Evolutionary conservation across 352 stramenopile species (phyloP).

Genomic region (Globisporangium lucens): DNA sequence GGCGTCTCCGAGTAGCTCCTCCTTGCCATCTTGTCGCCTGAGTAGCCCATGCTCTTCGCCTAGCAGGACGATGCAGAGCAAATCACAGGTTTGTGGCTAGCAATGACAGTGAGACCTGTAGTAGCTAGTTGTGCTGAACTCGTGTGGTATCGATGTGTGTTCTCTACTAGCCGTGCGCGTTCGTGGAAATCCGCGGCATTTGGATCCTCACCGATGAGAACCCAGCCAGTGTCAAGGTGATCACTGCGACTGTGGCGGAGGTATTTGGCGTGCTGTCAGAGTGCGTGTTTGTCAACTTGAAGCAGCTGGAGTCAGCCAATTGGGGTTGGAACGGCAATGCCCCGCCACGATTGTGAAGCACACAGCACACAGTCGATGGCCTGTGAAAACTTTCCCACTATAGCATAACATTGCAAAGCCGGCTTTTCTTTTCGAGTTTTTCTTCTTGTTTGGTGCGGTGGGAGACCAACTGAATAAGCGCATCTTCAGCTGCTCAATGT

Average conservation of each 20-base stretch:
- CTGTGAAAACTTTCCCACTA: too few relatives aligned
- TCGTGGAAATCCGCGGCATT: conserved; percentile 29
- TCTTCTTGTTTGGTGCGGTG: too few relatives aligned
- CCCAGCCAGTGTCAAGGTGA: conserved; percentile 16
- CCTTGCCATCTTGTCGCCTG: conserved; percentile 23
- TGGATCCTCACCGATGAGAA: conserved; percentile 28
- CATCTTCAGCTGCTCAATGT: too few relatives aligned
- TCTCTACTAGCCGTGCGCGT: conserved; percentile 18
- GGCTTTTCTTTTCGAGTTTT: too few relatives aligned
- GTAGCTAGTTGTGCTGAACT: too few relatives aligned
- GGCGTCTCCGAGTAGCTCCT: conserved; percentile 16
- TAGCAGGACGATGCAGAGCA: too few relatives aligned
- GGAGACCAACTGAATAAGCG: too few relatives aligned
- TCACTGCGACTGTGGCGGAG: conserved; percentile 13
- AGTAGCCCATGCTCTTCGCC: conserved; percentile 23
- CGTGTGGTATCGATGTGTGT: background rate
- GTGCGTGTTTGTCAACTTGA: conserved; percentile 39
- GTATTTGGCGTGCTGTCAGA: conserved; percentile 23
- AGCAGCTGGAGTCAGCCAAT: conserved; percentile 32
- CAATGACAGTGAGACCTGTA: too few relatives aligned
- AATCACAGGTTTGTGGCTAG: too few relatives aligned
- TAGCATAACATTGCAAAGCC: too few relatives aligned
- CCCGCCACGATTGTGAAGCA: background rate
- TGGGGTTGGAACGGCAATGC: conserved; percentile 23
- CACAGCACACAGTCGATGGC: too few relatives aligned